Evolutionary conservation across 2,329 filamentous ascomycete genomes (phyloP).

Genomic region (Davidsoniella neocaledoniae): DNA sequence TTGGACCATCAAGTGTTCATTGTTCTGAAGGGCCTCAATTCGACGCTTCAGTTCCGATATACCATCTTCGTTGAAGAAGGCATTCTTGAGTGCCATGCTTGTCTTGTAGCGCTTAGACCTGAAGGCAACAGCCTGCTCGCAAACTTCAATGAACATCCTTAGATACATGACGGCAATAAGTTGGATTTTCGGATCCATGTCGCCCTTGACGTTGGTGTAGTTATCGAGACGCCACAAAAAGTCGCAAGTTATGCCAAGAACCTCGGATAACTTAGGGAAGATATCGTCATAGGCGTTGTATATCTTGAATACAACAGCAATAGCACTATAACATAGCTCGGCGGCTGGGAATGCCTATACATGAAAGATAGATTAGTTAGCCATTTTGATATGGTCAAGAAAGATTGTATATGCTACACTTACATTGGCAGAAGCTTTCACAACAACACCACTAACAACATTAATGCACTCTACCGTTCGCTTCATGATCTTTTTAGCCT

Average conservation of each 20-base stretch:
- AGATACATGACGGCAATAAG: conserved; percentile 1
- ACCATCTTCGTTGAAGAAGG: background rate
- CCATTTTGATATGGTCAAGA: no score
- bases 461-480: no score
- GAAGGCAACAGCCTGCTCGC: background rate
- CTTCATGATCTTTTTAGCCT: no score
- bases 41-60: background rate
- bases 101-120: background rate
- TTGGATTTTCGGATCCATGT: background rate
- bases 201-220: background rate
- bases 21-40: background rate
- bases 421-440: no score
- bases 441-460: no score
- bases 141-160: conserved; percentile 2
- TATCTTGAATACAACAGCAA: background rate
- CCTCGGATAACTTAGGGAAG: background rate
- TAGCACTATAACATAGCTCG: conserved; percentile 1
- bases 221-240: background rate
- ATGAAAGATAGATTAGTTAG: no score
- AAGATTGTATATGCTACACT: no score
- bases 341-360: conserved; percentile 1
- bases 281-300: background rate
- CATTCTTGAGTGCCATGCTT: background rate
- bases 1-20: background rate
- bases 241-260: background rate